Percentiles rank a stretch among this genome's conserved stretches.
Conservation (phyloP, 768 basidiomycete genomes). For the Steccherinum ochraceum region DNA sequence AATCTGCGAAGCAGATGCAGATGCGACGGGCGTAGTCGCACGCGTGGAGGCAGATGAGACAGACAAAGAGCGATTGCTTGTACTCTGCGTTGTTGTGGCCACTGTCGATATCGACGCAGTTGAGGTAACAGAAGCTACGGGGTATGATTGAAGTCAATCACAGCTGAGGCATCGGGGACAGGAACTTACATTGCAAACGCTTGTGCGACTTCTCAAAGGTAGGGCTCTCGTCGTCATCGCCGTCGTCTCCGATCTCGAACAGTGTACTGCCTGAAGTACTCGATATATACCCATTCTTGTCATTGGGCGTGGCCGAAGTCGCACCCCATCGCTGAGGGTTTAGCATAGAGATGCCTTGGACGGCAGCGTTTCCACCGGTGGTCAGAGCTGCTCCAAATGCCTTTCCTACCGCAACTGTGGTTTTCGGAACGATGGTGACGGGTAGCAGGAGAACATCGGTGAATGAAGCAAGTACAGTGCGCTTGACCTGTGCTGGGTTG, state of each 20-base stretch:
- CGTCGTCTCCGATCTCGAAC: slow-evolving; percentile 46
- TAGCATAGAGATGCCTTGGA: slow-evolving; percentile 81
- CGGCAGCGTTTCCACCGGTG: slow-evolving; percentile 71
- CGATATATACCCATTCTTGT: slow-evolving; percentile 30
- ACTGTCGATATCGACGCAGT: slow-evolving; percentile 3
- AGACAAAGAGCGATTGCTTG: slow-evolving; percentile 9
- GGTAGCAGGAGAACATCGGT: slow-evolving; percentile 85
- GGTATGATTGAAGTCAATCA: neutral
- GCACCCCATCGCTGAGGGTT: slow-evolving; percentile 86
- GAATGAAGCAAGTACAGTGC: slow-evolving; percentile 89
- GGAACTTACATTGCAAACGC: too few relatives aligned
- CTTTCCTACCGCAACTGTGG: slow-evolving; percentile 33
- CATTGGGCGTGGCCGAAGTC: slow-evolving; percentile 22
- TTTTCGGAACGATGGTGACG: slow-evolving; percentile 92
- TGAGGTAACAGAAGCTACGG: neutral
- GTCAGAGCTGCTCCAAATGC: slow-evolving; percentile 63
- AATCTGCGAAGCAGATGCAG: slow-evolving; percentile 11
- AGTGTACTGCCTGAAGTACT: too few relatives aligned
- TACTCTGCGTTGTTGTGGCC: neutral
- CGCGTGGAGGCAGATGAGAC: slow-evolving; percentile 18
- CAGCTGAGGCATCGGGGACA: neutral
- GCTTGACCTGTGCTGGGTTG: slow-evolving; percentile 89
- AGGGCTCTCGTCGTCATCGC: slow-evolving; percentile 17
- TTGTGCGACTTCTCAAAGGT: slow-evolving; percentile 14
- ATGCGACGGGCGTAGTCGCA: slow-evolving; percentile 12